phyloP scores from a whole-genome alignment of 805 yeast genomes.

The Yarrowia sp. region DNA sequence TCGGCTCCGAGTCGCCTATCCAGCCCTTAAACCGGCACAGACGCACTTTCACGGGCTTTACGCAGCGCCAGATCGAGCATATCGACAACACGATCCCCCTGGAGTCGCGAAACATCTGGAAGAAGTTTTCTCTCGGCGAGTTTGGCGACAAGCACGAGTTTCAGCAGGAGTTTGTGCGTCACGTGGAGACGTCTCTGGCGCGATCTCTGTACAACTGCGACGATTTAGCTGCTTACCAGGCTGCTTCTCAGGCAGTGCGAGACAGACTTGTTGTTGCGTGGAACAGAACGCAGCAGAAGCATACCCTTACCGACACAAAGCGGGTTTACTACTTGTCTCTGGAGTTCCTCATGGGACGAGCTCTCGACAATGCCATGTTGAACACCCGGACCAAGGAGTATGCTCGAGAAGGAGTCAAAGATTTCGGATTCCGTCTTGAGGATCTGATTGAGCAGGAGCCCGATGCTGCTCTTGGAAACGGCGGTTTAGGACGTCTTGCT shows the following conservation, averaged over 20 bases:
- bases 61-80: constrained; percentile 82
- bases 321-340: constrained; percentile 82
- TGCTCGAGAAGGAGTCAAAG: constrained; percentile 55
- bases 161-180: constrained; percentile 68
- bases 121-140: constrained; percentile 58
- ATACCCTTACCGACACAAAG: constrained; percentile 78
- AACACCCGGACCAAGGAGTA: constrained; percentile 67
- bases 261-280: constrained; percentile 80
- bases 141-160: constrained; percentile 54
- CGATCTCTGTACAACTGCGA: constrained; percentile 90
- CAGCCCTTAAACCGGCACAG: constrained; percentile 32
- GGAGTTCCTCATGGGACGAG: constrained; percentile 92
- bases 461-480: constrained; percentile 93
- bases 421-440: constrained; percentile 84
- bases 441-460: constrained; percentile 84
- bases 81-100: constrained; percentile 80
- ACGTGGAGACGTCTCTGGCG: constrained; percentile 90
- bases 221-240: constrained; percentile 87
- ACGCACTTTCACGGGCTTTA: constrained; percentile 84
- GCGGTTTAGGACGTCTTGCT: constrained; percentile 91
- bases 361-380: constrained; percentile 89
- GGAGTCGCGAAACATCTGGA: constrained; percentile 75
- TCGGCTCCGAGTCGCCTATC: background rate
- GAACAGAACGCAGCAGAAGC: constrained; percentile 91
- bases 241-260: constrained; percentile 73